These are phyloP conservation scores for Candida saitoana DNA, from an alignment of 805 yeast genomes.

Conservation along the genomic window DNA sequence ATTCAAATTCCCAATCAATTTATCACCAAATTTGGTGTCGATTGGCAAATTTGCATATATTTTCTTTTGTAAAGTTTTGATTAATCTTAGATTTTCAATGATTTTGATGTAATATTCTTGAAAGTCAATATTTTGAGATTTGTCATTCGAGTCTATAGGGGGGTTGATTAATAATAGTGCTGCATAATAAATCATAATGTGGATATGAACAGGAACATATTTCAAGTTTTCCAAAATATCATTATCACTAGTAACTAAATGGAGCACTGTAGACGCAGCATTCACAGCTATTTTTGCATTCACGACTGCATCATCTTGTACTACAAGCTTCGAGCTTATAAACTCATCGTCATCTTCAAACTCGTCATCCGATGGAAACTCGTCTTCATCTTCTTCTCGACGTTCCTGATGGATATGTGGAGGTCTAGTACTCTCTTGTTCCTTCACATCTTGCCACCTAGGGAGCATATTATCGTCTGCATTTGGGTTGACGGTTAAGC, in stretches of 20 bases:
- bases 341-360: slow-evolving; percentile 31
- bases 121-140: slow-evolving; percentile 20
- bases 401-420: neutral
- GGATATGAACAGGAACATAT: slow-evolving; percentile 70
- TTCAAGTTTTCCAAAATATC: slow-evolving; percentile 54
- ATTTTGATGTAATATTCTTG: slow-evolving; percentile 22
- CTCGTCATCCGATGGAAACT: slow-evolving; percentile 17
- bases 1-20: slow-evolving; percentile 34
- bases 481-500: slow-evolving; percentile 27
- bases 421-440: slow-evolving; percentile 1
- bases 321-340: slow-evolving; percentile 26
- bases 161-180: slow-evolving; percentile 53
- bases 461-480: slow-evolving; percentile 28
- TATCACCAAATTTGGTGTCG: slow-evolving; percentile 48
- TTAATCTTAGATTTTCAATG: slow-evolving; percentile 37
- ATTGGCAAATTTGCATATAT: slow-evolving; percentile 47
- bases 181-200: slow-evolving; percentile 67
- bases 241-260: slow-evolving; percentile 53
- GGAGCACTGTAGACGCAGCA: slow-evolving; percentile 62
- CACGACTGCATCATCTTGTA: slow-evolving; percentile 31
- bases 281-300: slow-evolving; percentile 50
- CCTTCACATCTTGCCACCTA: slow-evolving; percentile 22
- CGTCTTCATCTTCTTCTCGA: slow-evolving; percentile 9
- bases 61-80: slow-evolving; percentile 41
- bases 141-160: slow-evolving; percentile 27